Evolutionary conservation across 2,329 filamentous ascomycete genomes (phyloP).

Genomic region (Escovopsis sp.): DNA sequence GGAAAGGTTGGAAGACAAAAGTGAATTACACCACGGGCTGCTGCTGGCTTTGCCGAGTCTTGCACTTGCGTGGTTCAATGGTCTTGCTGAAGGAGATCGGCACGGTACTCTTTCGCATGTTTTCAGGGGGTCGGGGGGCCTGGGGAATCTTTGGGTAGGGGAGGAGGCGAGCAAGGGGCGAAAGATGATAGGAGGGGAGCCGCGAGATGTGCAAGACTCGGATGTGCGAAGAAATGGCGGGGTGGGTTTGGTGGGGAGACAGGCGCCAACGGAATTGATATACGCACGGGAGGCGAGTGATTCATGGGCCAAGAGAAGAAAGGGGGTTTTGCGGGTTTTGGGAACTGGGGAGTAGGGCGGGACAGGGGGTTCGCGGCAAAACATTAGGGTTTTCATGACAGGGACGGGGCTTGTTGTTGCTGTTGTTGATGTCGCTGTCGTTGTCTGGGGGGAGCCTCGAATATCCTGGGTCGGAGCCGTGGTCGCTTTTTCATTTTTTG

Average conservation of each 20-base stretch:
- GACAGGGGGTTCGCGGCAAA: too few relatives aligned
- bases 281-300: too few relatives aligned
- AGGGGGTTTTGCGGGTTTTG: too few relatives aligned
- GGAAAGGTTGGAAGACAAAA: constrained; percentile 26
- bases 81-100: constrained; percentile 14
- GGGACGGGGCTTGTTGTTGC: too few relatives aligned
- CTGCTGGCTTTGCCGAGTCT: constrained; percentile 20
- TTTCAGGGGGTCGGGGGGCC: neutral
- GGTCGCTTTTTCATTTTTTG: constrained; percentile 11
- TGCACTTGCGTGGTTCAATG: constrained; percentile 15
- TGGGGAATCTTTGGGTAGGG: constrained; percentile 12
- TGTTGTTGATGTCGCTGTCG: constrained; percentile 6
- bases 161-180: constrained; percentile 14
- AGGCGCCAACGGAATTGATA: too few relatives aligned
- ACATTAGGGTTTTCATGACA: too few relatives aligned
- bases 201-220: too few relatives aligned
- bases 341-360: too few relatives aligned
- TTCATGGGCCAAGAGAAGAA: too few relatives aligned
- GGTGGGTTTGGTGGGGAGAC: too few relatives aligned
- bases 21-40: constrained; percentile 21
- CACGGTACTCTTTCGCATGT: constrained; percentile 6
- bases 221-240: too few relatives aligned
- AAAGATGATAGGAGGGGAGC: neutral
- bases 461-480: constrained; percentile 9
- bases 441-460: constrained; percentile 8